Evolutionary conservation across 2,329 filamentous ascomycete genomes (phyloP), one percentile per base, ranked within the genome.

Genomic region (Colletotrichum horii): DNA sequence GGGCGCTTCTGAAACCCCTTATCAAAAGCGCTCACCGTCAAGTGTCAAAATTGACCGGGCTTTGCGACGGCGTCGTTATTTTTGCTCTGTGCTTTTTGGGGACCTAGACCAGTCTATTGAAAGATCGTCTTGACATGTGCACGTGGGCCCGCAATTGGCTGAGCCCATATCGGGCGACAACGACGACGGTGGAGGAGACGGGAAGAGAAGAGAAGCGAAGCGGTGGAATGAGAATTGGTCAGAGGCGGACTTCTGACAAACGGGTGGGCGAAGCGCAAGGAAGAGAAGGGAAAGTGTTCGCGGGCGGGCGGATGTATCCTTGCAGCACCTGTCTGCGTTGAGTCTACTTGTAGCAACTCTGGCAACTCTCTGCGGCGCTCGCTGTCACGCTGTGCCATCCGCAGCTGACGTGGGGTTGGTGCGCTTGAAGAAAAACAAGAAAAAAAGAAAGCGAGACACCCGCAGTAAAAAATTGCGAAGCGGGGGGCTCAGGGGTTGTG

Each of bases 91-190:
- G 32, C 19, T 34, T 22, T 30, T 34, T 26, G 58, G 19, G 28
- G 55, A 55, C 30, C 38, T 66, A 34, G 73, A 55, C n/a, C 38
- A 22, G 38, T 48, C 61, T 66, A 68, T 73, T 58, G 52, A 58
- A 62, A 38, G 43, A 32, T 75, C 71, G 64, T 32, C 32, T 62
- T 30, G 38, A 22, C 30, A 36, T 55, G 67, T 71, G 77, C 81
- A 82, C 79, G 80, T 81, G 80, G 78, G 76, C 76, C 75, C 64
- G 30, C 64, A 77, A 81, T 80, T 81, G 80, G 79, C 30, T 55
- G 32, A 62, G 56, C 60, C 56, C 36, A 36, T 64, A 52, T 16
- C 32, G 68, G 43, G 58, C 30, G 38, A 73, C 64, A 48, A 65
- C 65, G 58, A 30, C 43, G 43, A 52, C n/a, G 38, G 24, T 52